Evolutionary conservation across 139 green algal species (phyloP).

Genomic region (Chlamydomonas sphaeroides): DNA sequence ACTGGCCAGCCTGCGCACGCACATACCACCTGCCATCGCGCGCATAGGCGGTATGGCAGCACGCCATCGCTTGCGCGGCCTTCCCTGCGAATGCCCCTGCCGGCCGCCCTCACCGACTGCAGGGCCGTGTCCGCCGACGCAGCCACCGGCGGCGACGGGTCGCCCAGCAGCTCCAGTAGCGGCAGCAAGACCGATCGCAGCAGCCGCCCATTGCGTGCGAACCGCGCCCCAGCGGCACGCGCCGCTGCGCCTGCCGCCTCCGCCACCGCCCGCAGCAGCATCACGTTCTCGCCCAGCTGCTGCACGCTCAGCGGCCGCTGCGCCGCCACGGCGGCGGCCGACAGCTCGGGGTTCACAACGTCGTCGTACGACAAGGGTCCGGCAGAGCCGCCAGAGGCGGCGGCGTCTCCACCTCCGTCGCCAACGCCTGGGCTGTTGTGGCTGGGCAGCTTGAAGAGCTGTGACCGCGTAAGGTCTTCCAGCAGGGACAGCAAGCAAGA

Average conservation of each 20-base stretch:
- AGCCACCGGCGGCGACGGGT: constrained; percentile 65
- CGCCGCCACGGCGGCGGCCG: background rate
- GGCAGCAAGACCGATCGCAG: constrained; percentile 73
- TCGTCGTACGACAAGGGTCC: constrained; percentile 20
- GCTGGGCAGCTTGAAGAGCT: background rate
- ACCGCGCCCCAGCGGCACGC: constrained; percentile 52
- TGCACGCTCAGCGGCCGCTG: constrained; percentile 3
- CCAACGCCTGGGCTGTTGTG: background rate
- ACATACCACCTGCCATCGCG: too few species aligned
- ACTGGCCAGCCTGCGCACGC: too few species aligned
- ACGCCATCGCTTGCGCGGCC: too few species aligned
- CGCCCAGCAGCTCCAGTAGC: constrained; percentile 79
- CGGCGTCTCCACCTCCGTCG: background rate
- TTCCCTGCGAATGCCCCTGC: too few species aligned
- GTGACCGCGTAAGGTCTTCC: constrained; percentile 18
- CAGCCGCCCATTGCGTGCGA: constrained; percentile 58
- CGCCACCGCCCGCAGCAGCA: constrained; percentile 65
- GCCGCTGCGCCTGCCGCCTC: constrained; percentile 66
- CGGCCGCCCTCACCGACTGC: constrained; percentile 35
- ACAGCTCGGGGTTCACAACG: background rate
- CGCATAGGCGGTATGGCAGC: too few species aligned
- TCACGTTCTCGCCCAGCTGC: constrained; percentile 69
- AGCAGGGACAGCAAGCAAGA: constrained; percentile 38
- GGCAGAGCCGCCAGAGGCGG: too few species aligned
- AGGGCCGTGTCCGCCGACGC: constrained; percentile 58